Evolutionary conservation across 805 yeast species (phyloP).

Genomic region (Kazachstania martiniae): DNA sequence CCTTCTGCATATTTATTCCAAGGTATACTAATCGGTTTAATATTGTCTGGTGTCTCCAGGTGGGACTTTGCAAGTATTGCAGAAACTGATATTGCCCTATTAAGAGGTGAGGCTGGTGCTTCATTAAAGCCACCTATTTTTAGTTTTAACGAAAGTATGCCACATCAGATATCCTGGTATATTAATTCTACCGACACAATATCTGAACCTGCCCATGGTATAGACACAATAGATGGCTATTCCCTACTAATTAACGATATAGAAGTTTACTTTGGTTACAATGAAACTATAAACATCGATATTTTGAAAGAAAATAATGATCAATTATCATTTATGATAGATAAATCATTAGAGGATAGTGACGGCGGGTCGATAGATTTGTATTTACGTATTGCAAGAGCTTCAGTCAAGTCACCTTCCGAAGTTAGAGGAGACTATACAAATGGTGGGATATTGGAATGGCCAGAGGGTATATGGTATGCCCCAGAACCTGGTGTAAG

Average conservation of each 20-base stretch:
- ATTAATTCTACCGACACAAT: constrained; percentile 8
- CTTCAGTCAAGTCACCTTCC: constrained; percentile 29
- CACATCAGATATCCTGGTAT: constrained; percentile 23
- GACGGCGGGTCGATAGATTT: constrained; percentile 20
- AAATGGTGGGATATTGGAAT: constrained; percentile 44
- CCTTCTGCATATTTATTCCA: constrained; percentile 63
- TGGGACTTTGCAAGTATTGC: constrained; percentile 92
- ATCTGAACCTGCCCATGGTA: constrained; percentile 12
- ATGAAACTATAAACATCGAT: constrained; percentile 34
- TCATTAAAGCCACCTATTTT: constrained; percentile 40
- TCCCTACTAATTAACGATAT: constrained; percentile 71
- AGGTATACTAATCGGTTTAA: constrained; percentile 72
- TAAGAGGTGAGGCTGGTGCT: constrained; percentile 64
- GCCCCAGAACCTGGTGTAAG: constrained; percentile 46
- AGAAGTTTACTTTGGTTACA: constrained; percentile 56
- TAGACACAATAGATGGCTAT: constrained; percentile 36
- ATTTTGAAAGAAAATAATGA: constrained; percentile 26
- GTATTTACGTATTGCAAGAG: constrained; percentile 49
- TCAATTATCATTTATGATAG: constrained; percentile 22
- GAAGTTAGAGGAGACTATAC: constrained; percentile 51
- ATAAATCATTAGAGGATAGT: constrained; percentile 25
- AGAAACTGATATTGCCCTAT: constrained; percentile 57
- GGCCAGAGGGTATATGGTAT: constrained; percentile 50
- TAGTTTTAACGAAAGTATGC: constrained; percentile 8
- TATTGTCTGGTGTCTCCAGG: constrained; percentile 73